These are phyloP conservation scores for Kwoniella shandongensis DNA, from an alignment of 768 basidiomycete species.

Conservation along the genomic window DNA sequence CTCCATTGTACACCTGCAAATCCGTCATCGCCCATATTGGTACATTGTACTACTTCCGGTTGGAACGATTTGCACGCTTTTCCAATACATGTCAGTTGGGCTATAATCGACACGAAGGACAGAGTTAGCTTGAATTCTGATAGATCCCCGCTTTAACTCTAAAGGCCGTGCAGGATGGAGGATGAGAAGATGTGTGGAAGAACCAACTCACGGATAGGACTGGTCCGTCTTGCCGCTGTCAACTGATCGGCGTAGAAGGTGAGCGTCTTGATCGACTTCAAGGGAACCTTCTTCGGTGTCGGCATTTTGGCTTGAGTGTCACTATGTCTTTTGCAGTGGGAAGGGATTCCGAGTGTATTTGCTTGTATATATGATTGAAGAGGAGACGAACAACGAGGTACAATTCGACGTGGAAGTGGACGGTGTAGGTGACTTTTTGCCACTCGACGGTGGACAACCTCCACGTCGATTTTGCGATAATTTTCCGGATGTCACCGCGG, in stretches of 20 bases:
- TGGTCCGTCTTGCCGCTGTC: constrained; percentile 68
- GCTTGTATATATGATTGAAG: background rate
- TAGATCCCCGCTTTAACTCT: background rate
- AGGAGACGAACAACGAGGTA: background rate
- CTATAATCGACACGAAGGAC: constrained; percentile 20
- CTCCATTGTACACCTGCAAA: constrained; percentile 83
- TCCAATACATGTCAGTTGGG: constrained; percentile 78
- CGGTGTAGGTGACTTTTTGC: constrained; percentile 5
- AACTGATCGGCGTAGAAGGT: constrained; percentile 71
- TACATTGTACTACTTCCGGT: constrained; percentile 83
- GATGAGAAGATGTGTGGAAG: no score
- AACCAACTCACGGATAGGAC: constrained; percentile 60
- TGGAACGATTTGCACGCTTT: constrained; percentile 72
- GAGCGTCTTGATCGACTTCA: constrained; percentile 70
- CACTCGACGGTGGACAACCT: constrained; percentile 22
- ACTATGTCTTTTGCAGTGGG: background rate
- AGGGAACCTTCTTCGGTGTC: constrained; percentile 63
- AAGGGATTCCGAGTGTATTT: background rate
- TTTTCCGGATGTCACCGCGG: no score
- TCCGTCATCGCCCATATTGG: constrained; percentile 73
- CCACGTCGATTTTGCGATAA: constrained; percentile 10
- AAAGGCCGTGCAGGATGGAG: background rate
- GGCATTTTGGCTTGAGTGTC: constrained; percentile 1
- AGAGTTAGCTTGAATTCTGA: background rate
- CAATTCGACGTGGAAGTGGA: background rate